Conservation (phyloP, 2,329 filamentous ascomycete species). For the Curvularia hawaiiensis region DNA sequence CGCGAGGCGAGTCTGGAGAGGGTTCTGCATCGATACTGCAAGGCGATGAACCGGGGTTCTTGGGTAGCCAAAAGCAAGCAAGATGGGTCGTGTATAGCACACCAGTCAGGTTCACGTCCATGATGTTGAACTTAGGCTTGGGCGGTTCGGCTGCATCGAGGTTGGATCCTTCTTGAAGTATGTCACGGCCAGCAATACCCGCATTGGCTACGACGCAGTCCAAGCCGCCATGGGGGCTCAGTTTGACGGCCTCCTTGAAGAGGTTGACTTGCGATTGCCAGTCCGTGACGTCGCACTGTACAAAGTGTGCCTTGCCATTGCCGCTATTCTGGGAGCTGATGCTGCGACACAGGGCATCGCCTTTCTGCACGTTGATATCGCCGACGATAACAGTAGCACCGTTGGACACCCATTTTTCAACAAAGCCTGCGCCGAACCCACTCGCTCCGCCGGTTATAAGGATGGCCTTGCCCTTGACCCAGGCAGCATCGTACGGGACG, state of each 20-base stretch:
- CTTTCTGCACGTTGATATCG: slow-evolving; percentile 63
- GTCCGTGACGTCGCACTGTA: slow-evolving; percentile 67
- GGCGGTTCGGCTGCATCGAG: slow-evolving; percentile 54
- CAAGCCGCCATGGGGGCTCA: slow-evolving; percentile 61
- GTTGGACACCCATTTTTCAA: slow-evolving; percentile 43
- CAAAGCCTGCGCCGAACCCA: slow-evolving; percentile 49
- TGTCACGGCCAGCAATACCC: slow-evolving; percentile 57
- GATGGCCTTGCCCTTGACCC: slow-evolving; percentile 47
- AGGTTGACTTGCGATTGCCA: slow-evolving; percentile 68
- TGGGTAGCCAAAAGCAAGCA: slow-evolving; percentile 63
- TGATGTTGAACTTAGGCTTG: slow-evolving; percentile 57
- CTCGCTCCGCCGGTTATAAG: slow-evolving; percentile 49
- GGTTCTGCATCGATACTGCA: slow-evolving; percentile 42
- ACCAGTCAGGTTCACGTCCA: slow-evolving; percentile 68
- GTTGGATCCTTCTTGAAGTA: slow-evolving; percentile 56
- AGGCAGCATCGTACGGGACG: slow-evolving; percentile 42
- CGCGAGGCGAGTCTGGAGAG: slow-evolving; percentile 41
- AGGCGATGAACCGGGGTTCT: slow-evolving; percentile 53
- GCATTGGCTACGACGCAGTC: slow-evolving; percentile 71
- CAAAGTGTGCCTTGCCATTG: slow-evolving; percentile 58
- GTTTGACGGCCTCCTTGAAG: slow-evolving; percentile 62
- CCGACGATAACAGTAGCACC: slow-evolving; percentile 66
- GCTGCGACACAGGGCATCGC: slow-evolving; percentile 60
- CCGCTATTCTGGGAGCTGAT: slow-evolving; percentile 51
- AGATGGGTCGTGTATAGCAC: slow-evolving; percentile 70